Percentiles rank a stretch among this genome's conserved stretches.
Conservation (phyloP, 164 flowering plant genomes). For the Kingdonia uniflora region DNA sequence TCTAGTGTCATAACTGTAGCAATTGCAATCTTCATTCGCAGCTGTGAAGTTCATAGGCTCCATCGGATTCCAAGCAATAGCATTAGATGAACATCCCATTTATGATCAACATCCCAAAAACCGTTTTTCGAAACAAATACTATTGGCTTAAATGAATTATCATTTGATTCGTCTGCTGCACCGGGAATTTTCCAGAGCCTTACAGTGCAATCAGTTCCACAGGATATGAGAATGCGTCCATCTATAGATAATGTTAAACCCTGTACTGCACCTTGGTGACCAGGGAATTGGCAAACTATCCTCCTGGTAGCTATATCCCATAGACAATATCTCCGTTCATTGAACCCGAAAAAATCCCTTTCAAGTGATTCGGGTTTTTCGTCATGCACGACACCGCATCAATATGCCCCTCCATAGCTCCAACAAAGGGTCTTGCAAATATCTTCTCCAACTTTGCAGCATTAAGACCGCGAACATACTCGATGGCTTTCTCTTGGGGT, state of each 20-base stretch:
- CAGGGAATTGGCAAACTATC: conserved; percentile 78
- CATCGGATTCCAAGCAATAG: conserved; percentile 94
- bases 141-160: conserved; percentile 26
- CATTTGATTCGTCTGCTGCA: conserved; percentile 30
- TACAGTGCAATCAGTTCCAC: conserved; percentile 91
- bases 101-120: conserved; percentile 89
- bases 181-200: conserved; percentile 83
- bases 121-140: conserved; percentile 71
- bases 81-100: conserved; percentile 72
- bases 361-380: conserved; percentile 74
- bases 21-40: conserved; percentile 92
- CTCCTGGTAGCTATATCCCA: conserved; percentile 88
- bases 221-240: conserved; percentile 77
- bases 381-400: conserved; percentile 89
- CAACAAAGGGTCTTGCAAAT: conserved; percentile 86
- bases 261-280: conserved; percentile 81
- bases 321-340: conserved; percentile 92
- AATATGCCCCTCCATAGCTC: conserved; percentile 89
- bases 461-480: conserved; percentile 80
- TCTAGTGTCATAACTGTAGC: conserved; percentile 82
- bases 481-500: conserved; percentile 72
- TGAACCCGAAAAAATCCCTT: conserved; percentile 90
- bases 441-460: conserved; percentile 94
- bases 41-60: conserved; percentile 98
- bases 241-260: conserved; percentile 92